phyloP scores from a whole-genome alignment of 345 rosid species.

The Linum tenue region DNA sequence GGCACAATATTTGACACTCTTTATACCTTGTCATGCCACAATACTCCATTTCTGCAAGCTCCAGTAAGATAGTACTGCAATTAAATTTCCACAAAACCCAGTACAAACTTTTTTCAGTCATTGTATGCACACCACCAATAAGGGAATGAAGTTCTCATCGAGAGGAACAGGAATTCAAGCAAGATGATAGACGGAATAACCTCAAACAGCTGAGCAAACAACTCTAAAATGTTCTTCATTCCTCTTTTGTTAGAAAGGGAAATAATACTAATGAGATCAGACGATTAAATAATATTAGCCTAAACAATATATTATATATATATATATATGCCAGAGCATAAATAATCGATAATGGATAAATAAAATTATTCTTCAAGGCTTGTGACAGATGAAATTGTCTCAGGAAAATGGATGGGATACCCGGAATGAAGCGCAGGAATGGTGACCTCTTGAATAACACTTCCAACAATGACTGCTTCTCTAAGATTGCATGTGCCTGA shows the following conservation, averaged over 20 bases:
- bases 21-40: slow-evolving; percentile 92
- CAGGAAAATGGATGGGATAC: slow-evolving; percentile 22
- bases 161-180: too few relatives aligned
- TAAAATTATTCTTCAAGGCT: neutral
- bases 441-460: slow-evolving; percentile 68
- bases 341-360: neutral
- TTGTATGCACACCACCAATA: neutral
- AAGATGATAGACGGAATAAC: too few relatives aligned
- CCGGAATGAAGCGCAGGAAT: slow-evolving; percentile 88
- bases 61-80: slow-evolving; percentile 67
- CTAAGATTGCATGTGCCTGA: slow-evolving; percentile 87
- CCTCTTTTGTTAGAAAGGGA: too few relatives aligned
- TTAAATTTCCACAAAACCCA: slow-evolving; percentile 4
- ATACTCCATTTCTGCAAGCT: slow-evolving; percentile 86
- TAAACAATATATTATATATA: too few relatives aligned
- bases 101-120: neutral
- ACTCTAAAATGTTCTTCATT: too few relatives aligned
- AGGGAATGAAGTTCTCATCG: too few relatives aligned
- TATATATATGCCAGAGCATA: too few relatives aligned
- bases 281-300: too few relatives aligned
- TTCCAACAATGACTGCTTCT: slow-evolving; percentile 92
- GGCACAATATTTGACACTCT: neutral
- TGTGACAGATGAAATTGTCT: neutral
- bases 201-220: too few relatives aligned
- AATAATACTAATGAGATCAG: too few relatives aligned